Conservation (phyloP, 2,329 filamentous ascomycete genomes). For the Talaromyces sp. region DNA sequence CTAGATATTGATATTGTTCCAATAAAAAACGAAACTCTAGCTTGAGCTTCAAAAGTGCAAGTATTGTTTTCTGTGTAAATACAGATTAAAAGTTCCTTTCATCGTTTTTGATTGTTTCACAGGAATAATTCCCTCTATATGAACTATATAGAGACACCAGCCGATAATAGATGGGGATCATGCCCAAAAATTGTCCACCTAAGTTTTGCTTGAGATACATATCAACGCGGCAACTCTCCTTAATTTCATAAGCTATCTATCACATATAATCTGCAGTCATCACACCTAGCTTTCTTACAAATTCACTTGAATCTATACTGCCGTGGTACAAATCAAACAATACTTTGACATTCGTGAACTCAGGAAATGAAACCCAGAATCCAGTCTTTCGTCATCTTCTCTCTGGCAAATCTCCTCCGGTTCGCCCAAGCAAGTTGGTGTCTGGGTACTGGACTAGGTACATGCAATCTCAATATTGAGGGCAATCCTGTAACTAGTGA, state of each 20-base stretch:
- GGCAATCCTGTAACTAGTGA: neutral
- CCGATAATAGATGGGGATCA: no score
- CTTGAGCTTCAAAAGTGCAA: neutral
- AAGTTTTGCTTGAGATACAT: neutral
- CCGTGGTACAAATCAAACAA: neutral
- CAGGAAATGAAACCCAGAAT: neutral
- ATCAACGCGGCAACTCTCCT: neutral
- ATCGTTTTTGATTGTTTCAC: no score
- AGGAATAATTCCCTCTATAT: no score
- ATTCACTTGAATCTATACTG: neutral
- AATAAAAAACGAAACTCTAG: neutral
- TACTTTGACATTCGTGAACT: neutral
- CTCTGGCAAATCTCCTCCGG: neutral
- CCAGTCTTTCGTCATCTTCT: neutral
- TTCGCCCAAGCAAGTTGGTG: neutral
- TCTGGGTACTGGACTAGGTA: neutral
- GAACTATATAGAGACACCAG: no score
- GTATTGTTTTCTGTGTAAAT: neutral
- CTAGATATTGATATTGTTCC: no score
- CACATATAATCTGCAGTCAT: neutral
- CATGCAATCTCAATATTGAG: conserved; percentile 11
- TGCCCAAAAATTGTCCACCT: no score
- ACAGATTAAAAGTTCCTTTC: neutral
- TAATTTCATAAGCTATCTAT: neutral
- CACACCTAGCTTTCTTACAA: neutral